Conservation (phyloP, 1,284 basidiomycete species). For the Golubevia sp. region DNA sequence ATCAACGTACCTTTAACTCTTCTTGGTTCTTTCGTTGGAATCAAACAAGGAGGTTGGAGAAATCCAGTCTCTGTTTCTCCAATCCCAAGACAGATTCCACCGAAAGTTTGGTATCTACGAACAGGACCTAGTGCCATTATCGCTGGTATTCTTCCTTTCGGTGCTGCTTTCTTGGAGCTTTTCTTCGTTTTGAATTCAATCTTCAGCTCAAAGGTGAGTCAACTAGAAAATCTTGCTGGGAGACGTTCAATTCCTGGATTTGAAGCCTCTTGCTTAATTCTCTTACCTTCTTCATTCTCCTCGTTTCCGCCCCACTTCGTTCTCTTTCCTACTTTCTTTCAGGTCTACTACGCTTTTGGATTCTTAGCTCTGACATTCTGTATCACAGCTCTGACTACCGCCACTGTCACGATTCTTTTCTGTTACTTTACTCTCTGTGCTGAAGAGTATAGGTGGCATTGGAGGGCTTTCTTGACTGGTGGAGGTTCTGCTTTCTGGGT, state of each 20-base stretch:
- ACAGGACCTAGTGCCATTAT: constrained; percentile 75
- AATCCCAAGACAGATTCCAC: constrained; percentile 71
- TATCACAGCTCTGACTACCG: constrained; percentile 83
- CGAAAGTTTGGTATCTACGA: constrained; percentile 59
- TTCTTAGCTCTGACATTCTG: constrained; percentile 87
- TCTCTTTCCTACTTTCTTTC: constrained; percentile 7
- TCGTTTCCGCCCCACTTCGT: neutral
- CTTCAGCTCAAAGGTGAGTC: constrained; percentile 86
- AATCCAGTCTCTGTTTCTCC: constrained; percentile 86
- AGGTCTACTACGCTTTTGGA: constrained; percentile 79
- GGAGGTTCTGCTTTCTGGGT: constrained; percentile 94
- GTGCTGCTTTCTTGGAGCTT: constrained; percentile 93
- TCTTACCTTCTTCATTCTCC: neutral
- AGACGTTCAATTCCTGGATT: constrained; percentile 10
- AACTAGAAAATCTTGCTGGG: neutral
- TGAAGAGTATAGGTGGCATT: constrained; percentile 98
- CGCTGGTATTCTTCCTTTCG: constrained; percentile 89
- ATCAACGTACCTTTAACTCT: constrained; percentile 79
- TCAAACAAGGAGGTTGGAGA: constrained; percentile 78
- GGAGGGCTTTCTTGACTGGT: constrained; percentile 91
- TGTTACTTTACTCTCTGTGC: constrained; percentile 84
- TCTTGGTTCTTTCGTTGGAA: constrained; percentile 72
- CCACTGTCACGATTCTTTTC: constrained; percentile 79
- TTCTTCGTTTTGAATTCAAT: constrained; percentile 91
- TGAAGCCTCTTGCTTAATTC: constrained; percentile 27